Evolutionary conservation across 192 early-diverging fungal genomes (phyloP).

Genomic region (Linnemannia exigua): DNA sequence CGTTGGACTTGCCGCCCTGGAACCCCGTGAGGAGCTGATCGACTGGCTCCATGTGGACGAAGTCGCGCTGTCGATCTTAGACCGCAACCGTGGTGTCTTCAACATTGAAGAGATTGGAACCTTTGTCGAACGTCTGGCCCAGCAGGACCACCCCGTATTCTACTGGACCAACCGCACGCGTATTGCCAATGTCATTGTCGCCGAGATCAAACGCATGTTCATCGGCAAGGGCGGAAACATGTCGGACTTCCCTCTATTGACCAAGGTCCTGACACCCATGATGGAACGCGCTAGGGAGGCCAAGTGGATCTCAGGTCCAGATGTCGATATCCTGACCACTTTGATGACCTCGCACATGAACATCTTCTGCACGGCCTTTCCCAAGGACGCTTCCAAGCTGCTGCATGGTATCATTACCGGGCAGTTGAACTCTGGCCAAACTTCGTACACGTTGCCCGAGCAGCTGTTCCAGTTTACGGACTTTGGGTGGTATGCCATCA

Average conservation of each 20-base stretch:
- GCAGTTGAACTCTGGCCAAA: neutral
- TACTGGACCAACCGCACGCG: constrained; percentile 29
- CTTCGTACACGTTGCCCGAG: neutral
- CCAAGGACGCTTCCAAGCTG: constrained; percentile 13
- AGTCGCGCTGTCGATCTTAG: neutral
- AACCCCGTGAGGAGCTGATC: constrained; percentile 29
- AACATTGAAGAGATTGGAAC: constrained; percentile 13
- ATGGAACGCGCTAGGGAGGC: constrained; percentile 24
- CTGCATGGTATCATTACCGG: constrained; percentile 11
- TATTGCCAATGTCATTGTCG: neutral
- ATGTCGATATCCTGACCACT: constrained; percentile 5
- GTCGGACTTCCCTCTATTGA: neutral
- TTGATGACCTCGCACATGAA: constrained; percentile 12
- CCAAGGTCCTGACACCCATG: constrained; percentile 16
- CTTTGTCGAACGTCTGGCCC: constrained; percentile 30
- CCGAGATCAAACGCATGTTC: constrained; percentile 1
- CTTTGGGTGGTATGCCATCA: constrained; percentile 13
- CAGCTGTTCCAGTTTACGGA: neutral
- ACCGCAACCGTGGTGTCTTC: neutral
- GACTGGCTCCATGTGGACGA: constrained; percentile 46
- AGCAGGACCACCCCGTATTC: constrained; percentile 14
- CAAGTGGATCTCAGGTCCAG: constrained; percentile 25
- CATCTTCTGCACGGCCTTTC: constrained; percentile 18
- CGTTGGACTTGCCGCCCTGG: constrained; percentile 20
- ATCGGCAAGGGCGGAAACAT: neutral